Conservation (phyloP, 768 basidiomycete genomes). For the Agaricus bisporus region DNA sequence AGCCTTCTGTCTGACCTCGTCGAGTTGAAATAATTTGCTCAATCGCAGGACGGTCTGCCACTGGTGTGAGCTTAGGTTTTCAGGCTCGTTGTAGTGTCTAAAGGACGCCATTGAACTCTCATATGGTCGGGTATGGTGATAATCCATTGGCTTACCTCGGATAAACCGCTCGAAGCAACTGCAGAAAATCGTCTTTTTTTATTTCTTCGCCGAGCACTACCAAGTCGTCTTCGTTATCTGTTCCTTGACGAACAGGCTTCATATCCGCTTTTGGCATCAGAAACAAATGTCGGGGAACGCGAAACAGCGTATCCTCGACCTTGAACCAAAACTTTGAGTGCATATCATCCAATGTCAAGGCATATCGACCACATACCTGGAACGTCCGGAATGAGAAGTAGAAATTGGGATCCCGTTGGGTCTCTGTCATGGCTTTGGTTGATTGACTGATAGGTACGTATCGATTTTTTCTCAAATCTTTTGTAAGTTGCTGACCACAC, state of each 20-base stretch:
- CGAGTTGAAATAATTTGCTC: not conserved
- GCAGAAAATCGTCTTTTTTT: constrained; percentile 6
- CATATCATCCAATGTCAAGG: not conserved
- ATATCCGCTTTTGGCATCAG: constrained; percentile 6
- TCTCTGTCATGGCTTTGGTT: not conserved
- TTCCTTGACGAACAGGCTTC: constrained; percentile 1
- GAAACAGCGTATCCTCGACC: constrained; percentile 8
- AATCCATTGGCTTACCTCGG: not conserved
- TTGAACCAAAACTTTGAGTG: not conserved
- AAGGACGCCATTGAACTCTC: not conserved
- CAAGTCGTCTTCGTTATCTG: constrained; percentile 4
- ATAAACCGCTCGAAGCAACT: constrained; percentile 6
- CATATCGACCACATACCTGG: not conserved
- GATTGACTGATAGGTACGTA: not conserved
- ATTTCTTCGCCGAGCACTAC: constrained; percentile 3
- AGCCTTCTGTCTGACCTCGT: constrained; percentile 1
- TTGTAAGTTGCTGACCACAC: too few species aligned
- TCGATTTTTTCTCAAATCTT: too few species aligned
- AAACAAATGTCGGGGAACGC: constrained; percentile 6
- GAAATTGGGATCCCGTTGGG: constrained; percentile 1
- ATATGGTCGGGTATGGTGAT: too few species aligned
- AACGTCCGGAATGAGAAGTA: constrained; percentile 10
- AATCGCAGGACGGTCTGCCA: constrained; percentile 4
- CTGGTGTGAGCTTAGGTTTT: not conserved
- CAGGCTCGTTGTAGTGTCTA: constrained; percentile 5